phyloP scores from a whole-genome alignment of 176 grass and related monocot genomes.

The Miscanthus lutarioriparius region DNA sequence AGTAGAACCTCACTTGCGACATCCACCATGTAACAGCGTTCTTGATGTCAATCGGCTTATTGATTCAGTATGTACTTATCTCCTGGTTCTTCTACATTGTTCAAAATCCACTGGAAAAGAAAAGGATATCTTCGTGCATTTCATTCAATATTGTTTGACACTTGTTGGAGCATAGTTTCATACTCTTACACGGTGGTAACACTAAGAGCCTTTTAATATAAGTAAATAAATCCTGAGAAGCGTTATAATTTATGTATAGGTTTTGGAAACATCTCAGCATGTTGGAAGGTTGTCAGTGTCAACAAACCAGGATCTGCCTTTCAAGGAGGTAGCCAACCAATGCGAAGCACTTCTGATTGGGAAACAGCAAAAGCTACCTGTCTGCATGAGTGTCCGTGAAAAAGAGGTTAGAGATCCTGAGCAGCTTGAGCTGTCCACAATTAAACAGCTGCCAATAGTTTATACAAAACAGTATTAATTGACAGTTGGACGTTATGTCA shows the following conservation, averaged over 20 bases:
- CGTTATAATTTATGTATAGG: constrained; percentile 34
- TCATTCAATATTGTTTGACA: background rate
- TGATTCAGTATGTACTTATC: constrained; percentile 60
- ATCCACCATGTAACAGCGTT: constrained; percentile 43
- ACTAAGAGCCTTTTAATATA: background rate
- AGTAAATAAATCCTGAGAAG: constrained; percentile 15
- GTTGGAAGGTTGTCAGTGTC: constrained; percentile 74
- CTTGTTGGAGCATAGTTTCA: background rate
- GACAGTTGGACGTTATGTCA: background rate
- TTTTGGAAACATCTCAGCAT: constrained; percentile 55
- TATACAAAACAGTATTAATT: background rate
- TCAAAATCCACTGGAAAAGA: background rate
- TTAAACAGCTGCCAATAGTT: constrained; percentile 11
- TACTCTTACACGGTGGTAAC: background rate
- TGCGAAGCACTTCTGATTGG: constrained; percentile 69
- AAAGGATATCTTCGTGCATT: background rate
- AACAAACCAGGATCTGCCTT: constrained; percentile 67
- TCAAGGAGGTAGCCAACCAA: constrained; percentile 64
- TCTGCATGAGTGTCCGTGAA: constrained; percentile 50
- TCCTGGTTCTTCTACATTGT: background rate
- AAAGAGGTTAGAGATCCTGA: constrained; percentile 48
- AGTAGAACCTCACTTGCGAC: constrained; percentile 39
- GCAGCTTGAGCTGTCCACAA: constrained; percentile 19
- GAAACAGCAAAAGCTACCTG: constrained; percentile 77
- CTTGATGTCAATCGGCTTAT: constrained; percentile 74